A percentile compares a stretch with the other conserved stretches of the same genome.
Evolutionary conservation across 169 alveolate species (phyloP).

Genomic region (Cryptosporidium canis): DNA sequence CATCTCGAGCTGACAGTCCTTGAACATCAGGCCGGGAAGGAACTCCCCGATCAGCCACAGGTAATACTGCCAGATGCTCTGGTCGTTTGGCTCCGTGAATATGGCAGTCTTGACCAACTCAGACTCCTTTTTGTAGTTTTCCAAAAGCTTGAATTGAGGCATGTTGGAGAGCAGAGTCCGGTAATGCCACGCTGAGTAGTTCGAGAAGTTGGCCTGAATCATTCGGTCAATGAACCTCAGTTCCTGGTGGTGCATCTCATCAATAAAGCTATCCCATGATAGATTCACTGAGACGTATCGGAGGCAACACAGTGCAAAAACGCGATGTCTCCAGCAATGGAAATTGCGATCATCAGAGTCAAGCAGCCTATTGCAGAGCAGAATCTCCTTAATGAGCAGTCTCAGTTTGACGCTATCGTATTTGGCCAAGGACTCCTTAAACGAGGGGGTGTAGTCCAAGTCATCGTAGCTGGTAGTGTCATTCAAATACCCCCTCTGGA

Average conservation of each 20-base stretch:
- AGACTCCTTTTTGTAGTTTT: slow-evolving; percentile 8
- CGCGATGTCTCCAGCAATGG: slow-evolving; percentile 74
- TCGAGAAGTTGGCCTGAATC: slow-evolving; percentile 70
- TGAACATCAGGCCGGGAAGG: slow-evolving; percentile 24
- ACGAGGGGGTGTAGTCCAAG: background rate
- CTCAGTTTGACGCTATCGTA: background rate
- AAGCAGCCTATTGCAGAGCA: slow-evolving; percentile 41
- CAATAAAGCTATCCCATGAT: slow-evolving; percentile 3
- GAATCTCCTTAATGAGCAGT: slow-evolving; percentile 23
- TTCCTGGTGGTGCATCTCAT: background rate
- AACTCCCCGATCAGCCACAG: slow-evolving; percentile 49
- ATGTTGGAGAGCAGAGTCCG: slow-evolving; percentile 35
- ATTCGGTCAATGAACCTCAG: slow-evolving; percentile 1
- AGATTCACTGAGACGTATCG: background rate
- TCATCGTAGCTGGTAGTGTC: background rate
- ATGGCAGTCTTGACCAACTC: slow-evolving; percentile 67
- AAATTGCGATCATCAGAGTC: slow-evolving; percentile 71
- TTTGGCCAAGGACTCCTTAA: background rate
- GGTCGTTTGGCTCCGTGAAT: slow-evolving; percentile 76
- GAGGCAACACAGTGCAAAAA: slow-evolving; percentile 38
- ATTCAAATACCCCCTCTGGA: slow-evolving; percentile 5
- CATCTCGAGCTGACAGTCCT: background rate
- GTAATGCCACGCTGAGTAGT: slow-evolving; percentile 76
- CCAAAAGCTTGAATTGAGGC: background rate
- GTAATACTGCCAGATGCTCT: slow-evolving; percentile 75